A percentile compares a stretch with the other conserved stretches of the same genome.
Conservation (phyloP, 2,329 filamentous ascomycete genomes). For the Domatiomyces globalis region DNA sequence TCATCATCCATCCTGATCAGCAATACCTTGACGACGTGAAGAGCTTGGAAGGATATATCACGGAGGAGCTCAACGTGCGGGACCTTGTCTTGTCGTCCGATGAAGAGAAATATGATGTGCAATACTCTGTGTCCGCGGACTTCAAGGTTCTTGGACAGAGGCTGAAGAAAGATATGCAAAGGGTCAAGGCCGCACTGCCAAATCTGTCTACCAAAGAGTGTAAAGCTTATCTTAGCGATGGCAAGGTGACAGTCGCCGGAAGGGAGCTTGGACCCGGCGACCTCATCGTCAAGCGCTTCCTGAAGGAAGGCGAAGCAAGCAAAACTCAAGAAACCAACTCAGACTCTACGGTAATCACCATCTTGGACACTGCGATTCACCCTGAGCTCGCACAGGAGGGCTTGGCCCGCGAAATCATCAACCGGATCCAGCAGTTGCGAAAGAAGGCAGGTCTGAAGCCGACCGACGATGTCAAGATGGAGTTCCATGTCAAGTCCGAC, state of each 20-base stretch:
- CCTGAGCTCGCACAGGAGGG: constrained; percentile 80
- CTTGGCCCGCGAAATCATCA: constrained; percentile 79
- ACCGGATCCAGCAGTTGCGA: constrained; percentile 77
- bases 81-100: constrained; percentile 74
- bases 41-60: constrained; percentile 75
- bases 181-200: constrained; percentile 82
- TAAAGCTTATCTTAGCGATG: constrained; percentile 58
- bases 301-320: constrained; percentile 57
- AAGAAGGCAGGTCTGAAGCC: constrained; percentile 86
- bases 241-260: constrained; percentile 68
- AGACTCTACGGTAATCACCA: constrained; percentile 77
- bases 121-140: constrained; percentile 79
- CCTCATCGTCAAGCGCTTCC: constrained; percentile 63
- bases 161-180: constrained; percentile 83
- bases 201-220: constrained; percentile 65
- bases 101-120: constrained; percentile 80
- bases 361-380: constrained; percentile 71
- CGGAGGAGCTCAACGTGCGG: constrained; percentile 79
- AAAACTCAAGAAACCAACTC: constrained; percentile 74
- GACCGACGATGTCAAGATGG: constrained; percentile 92
- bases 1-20: constrained; percentile 73
- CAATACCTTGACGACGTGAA: constrained; percentile 77
- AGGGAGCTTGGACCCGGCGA: constrained; percentile 73
- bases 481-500: constrained; percentile 69
- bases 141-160: constrained; percentile 95